Evolutionary conservation across 1,139 yeast species (phyloP).

Genomic region (Arxiozyma heterogenica): DNA sequence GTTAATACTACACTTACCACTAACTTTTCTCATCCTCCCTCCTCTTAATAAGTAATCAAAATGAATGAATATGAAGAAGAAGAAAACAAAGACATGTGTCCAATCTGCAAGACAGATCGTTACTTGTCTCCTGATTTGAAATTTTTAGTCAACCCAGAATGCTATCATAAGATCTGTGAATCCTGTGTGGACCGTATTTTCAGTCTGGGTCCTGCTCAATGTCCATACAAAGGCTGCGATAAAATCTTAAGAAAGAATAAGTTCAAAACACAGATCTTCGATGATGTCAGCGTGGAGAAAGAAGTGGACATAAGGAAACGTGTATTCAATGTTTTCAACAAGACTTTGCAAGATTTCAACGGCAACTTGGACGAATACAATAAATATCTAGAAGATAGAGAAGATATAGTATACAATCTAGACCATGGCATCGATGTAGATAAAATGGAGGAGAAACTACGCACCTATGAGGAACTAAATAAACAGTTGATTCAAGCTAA

Average conservation of each 20-base stretch:
- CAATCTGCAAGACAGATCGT: conserved; percentile 92
- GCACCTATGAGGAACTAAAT: conserved; percentile 67
- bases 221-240: conserved; percentile 90
- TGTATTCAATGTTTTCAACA: conserved; percentile 70
- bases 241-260: conserved; percentile 78
- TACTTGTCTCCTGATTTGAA: conserved; percentile 90
- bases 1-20: no score
- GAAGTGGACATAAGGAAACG: conserved; percentile 86
- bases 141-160: conserved; percentile 89
- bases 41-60: background rate
- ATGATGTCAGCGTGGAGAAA: conserved; percentile 77
- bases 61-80: conserved; percentile 23
- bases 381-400: conserved; percentile 73
- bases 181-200: conserved; percentile 93
- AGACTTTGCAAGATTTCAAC: conserved; percentile 69
- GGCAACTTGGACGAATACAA: conserved; percentile 52
- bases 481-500: conserved; percentile 69
- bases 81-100: conserved; percentile 71
- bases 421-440: conserved; percentile 63
- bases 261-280: conserved; percentile 87
- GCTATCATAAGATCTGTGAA: conserved; percentile 95
- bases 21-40: no score
- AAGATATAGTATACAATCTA: conserved; percentile 68
- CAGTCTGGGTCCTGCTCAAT: conserved; percentile 90
- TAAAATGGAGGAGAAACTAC: conserved; percentile 58